Conservation (phyloP, 345 rosid genomes). For the Euphorbia pulcherrima region DNA sequence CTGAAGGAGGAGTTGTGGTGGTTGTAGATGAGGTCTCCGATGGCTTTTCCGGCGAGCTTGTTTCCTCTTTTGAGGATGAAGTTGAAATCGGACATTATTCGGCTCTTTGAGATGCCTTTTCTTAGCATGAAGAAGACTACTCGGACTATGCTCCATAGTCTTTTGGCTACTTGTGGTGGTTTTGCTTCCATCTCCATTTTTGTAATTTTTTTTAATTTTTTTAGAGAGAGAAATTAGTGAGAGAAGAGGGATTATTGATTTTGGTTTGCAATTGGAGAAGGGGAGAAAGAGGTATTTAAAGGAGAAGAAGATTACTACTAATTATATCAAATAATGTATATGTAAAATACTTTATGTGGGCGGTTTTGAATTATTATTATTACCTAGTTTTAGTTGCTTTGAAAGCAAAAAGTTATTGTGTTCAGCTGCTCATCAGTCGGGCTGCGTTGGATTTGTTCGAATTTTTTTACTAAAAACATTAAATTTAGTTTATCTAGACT, state of each 20-base stretch:
- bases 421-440: too few relatives aligned
- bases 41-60: conserved; percentile 51
- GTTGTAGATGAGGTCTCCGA: conserved; percentile 44
- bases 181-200: conserved; percentile 44
- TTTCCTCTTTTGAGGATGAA: conserved; percentile 54
- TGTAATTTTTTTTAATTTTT: neutral
- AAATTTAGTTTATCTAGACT: too few relatives aligned
- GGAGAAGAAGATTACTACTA: conserved; percentile 30
- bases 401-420: too few relatives aligned
- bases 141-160: conserved; percentile 48
- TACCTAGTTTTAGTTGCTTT: too few relatives aligned
- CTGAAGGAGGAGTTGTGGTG: conserved; percentile 39
- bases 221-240: conserved; percentile 1
- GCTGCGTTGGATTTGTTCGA: too few relatives aligned
- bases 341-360: too few relatives aligned
- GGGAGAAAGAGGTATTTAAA: conserved; percentile 40
- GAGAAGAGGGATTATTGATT: conserved; percentile 1
- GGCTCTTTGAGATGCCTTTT: conserved; percentile 51
- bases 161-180: conserved; percentile 45
- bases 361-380: too few relatives aligned
- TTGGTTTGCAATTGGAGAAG: neutral
- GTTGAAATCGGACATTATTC: conserved; percentile 49
- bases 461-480: too few relatives aligned
- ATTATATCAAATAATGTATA: conserved; percentile 3
- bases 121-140: conserved; percentile 51